Evolutionary conservation across 2,329 filamentous ascomycete species (phyloP).

Genomic region (Neonectria ditissima): DNA sequence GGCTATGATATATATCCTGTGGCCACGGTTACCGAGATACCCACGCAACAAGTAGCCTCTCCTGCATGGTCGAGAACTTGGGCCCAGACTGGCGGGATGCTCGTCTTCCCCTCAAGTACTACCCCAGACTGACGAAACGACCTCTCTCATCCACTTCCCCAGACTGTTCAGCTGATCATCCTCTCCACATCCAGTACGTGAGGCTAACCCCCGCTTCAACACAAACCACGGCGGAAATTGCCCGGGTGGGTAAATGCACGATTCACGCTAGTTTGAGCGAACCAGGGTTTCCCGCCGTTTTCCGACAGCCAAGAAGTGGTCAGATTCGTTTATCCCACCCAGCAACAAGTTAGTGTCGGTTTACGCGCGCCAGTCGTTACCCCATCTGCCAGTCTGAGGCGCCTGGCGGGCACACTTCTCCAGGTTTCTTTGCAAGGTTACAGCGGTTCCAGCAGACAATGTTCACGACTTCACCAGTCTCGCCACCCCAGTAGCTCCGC

Average conservation of each 20-base stretch:
- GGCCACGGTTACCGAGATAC: not conserved
- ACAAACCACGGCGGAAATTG: no score
- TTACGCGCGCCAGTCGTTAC: not conserved
- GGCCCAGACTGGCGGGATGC: no score
- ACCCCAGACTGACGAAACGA: no score
- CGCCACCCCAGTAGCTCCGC: not conserved
- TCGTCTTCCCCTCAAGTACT: no score
- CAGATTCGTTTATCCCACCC: not conserved
- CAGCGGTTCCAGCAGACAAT: not conserved
- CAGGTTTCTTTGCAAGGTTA: not conserved
- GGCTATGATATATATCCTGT: not conserved
- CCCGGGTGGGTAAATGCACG: no score
- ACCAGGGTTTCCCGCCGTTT: conserved; percentile 3
- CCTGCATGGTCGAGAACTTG: no score
- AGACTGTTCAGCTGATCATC: no score
- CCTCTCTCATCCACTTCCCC: no score
- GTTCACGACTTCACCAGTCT: not conserved
- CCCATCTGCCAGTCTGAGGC: not conserved
- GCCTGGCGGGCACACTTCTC: not conserved
- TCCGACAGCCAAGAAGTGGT: not conserved
- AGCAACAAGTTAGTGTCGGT: not conserved
- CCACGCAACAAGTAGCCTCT: not conserved
- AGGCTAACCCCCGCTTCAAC: no score
- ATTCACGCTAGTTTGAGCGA: not conserved
- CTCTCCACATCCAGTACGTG: no score